Evolutionary conservation across 129 eudicot species (phyloP).

Genomic region (Pseudognaphalium luteoalbum): DNA sequence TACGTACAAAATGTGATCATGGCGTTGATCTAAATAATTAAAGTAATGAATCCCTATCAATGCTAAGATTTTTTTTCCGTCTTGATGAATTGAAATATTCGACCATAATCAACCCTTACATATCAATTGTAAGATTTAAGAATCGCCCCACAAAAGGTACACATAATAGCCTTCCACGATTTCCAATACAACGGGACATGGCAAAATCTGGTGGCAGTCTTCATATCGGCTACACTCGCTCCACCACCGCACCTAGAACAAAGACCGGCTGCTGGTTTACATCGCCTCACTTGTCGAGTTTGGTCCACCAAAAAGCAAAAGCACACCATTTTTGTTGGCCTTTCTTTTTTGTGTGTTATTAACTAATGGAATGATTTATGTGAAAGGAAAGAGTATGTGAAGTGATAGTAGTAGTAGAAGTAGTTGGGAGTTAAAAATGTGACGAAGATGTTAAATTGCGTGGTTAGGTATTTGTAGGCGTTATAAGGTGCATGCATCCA

Average conservation of each 20-base stretch:
- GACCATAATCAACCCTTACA: too few relatives aligned
- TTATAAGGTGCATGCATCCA: background rate
- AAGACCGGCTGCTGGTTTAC: constrained; percentile 65
- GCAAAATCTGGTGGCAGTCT: constrained; percentile 64
- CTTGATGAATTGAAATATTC: background rate
- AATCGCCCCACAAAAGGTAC: constrained; percentile 61
- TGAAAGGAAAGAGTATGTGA: background rate
- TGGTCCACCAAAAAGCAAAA: constrained; percentile 75
- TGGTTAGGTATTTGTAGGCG: constrained; percentile 31
- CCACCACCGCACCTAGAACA: constrained; percentile 63
- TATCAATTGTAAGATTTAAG: constrained; percentile 53
- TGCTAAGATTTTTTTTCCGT: background rate
- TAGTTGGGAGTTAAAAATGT: constrained; percentile 32
- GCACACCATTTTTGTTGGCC: constrained; percentile 45
- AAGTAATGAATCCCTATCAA: background rate
- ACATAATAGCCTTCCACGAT: constrained; percentile 60
- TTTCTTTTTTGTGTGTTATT: background rate
- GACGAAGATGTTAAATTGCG: constrained; percentile 6
- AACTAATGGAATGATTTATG: too few relatives aligned
- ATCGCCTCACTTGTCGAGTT: constrained; percentile 45
- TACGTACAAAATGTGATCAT: background rate
- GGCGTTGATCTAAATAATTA: background rate
- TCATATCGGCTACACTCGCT: constrained; percentile 72
- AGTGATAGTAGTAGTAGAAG: constrained; percentile 8
- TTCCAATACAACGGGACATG: constrained; percentile 60